Evolutionary conservation across 768 basidiomycete genomes (phyloP).

Genomic region (Agaricus sinodeliciosus): DNA sequence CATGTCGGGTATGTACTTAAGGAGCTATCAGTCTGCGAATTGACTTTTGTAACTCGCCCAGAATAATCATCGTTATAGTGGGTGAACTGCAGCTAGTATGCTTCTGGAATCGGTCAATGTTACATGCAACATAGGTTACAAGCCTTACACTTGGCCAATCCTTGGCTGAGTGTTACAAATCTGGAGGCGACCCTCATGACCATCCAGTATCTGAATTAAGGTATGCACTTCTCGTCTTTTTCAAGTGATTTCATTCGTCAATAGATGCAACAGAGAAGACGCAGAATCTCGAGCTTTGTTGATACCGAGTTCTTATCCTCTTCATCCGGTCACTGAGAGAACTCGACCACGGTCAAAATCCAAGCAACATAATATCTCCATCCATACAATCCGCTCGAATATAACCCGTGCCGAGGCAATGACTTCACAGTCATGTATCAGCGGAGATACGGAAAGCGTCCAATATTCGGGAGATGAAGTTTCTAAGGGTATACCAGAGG

Average conservation of each 20-base stretch:
- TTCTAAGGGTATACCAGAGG: constrained; percentile 40
- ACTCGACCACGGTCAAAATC: constrained; percentile 41
- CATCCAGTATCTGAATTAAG: neutral
- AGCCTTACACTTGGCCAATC: constrained; percentile 55
- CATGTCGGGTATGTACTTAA: constrained; percentile 52
- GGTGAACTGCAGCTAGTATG: constrained; percentile 13
- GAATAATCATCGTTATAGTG: constrained; percentile 46
- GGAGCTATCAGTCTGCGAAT: neutral
- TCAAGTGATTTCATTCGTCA: neutral
- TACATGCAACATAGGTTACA: constrained; percentile 34
- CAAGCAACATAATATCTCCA: constrained; percentile 54
- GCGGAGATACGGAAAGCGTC: constrained; percentile 41
- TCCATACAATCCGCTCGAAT: constrained; percentile 58
- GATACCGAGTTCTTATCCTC: constrained; percentile 12
- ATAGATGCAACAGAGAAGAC: neutral
- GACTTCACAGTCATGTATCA: constrained; percentile 48
- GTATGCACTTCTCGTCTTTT: neutral
- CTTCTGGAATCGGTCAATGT: neutral
- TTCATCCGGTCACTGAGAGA: constrained; percentile 15
- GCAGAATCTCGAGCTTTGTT: constrained; percentile 5
- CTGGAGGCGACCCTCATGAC: neutral
- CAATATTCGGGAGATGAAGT: constrained; percentile 28
- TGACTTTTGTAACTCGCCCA: constrained; percentile 14
- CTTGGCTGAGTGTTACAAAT: constrained; percentile 8
- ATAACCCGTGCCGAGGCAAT: constrained; percentile 59